phyloP scores from a whole-genome alignment of 495 filamentous ascomycete species.

The Neurospora intermedia region DNA sequence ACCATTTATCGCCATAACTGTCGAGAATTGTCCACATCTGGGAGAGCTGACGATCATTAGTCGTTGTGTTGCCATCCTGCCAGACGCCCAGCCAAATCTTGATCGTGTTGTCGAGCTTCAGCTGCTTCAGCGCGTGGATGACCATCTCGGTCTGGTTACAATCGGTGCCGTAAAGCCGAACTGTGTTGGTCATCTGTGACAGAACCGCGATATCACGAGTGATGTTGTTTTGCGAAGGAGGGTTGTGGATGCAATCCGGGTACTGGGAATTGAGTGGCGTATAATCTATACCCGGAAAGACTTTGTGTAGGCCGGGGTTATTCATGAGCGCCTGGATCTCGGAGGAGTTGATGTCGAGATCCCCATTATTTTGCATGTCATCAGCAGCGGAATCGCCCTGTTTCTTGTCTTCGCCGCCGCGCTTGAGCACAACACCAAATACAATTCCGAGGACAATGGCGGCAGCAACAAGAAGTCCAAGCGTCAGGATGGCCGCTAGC shows the following conservation, averaged over 20 bases:
- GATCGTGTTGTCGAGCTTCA: slow-evolving; percentile 59
- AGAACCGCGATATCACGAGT: slow-evolving; percentile 87
- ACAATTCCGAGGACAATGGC: slow-evolving; percentile 70
- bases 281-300: slow-evolving; percentile 96
- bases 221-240: slow-evolving; percentile 85
- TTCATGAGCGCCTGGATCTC: slow-evolving; percentile 77
- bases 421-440: slow-evolving; percentile 57
- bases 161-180: slow-evolving; percentile 91
- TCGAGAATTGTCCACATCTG: slow-evolving; percentile 77
- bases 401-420: slow-evolving; percentile 9
- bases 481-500: slow-evolving; percentile 51
- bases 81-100: slow-evolving; percentile 96
- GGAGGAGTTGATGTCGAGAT: slow-evolving; percentile 58
- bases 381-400: slow-evolving; percentile 15
- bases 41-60: slow-evolving; percentile 67
- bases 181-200: slow-evolving; percentile 78
- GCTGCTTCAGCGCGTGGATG: slow-evolving; percentile 64
- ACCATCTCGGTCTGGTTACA: slow-evolving; percentile 98
- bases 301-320: slow-evolving; percentile 73
- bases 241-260: slow-evolving; percentile 67
- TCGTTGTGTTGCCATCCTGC: slow-evolving; percentile 76
- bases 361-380: slow-evolving; percentile 48
- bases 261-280: slow-evolving; percentile 87
- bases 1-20: slow-evolving; percentile 49
- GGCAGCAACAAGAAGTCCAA: slow-evolving; percentile 52